These are phyloP conservation scores for Salvia splendens DNA, from an alignment of 257 asterid genomes.

Conservation along the genomic window DNA sequence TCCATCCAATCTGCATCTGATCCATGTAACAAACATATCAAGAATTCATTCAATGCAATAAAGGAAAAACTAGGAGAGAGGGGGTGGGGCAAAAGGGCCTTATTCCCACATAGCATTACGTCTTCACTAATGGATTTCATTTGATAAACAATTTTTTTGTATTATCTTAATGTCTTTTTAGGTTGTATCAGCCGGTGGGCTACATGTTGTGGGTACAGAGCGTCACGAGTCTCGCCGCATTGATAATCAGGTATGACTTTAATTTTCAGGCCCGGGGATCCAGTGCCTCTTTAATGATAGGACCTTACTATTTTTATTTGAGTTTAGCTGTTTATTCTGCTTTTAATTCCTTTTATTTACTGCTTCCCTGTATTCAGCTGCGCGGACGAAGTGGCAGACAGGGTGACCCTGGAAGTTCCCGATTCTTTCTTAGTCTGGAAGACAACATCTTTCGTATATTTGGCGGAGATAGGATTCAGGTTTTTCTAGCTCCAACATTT, in stretches of 20 bases:
- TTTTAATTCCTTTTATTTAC: constrained; percentile 30
- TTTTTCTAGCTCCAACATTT: constrained; percentile 30
- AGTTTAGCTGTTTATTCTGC: constrained; percentile 19
- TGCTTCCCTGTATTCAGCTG: constrained; percentile 55
- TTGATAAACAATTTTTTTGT: constrained; percentile 13
- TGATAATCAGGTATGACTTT: constrained; percentile 81
- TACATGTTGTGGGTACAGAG: constrained; percentile 97
- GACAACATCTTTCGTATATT: constrained; percentile 96
- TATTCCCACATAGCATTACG: constrained; percentile 17
- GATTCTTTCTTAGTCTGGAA: constrained; percentile 97
- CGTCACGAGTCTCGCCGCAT: constrained; percentile 99
- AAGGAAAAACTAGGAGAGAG: constrained; percentile 1
- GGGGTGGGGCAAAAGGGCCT: neutral
- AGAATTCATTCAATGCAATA: neutral
- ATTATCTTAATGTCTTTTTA: constrained; percentile 36
- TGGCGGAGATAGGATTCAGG: constrained; percentile 99
- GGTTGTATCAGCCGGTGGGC: constrained; percentile 96
- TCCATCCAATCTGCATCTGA: neutral
- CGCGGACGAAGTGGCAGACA: constrained; percentile 99
- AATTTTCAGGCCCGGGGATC: constrained; percentile 27
- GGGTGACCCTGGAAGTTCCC: constrained; percentile 99
- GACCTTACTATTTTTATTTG: constrained; percentile 15
- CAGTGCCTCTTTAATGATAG: constrained; percentile 18
- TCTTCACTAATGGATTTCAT: constrained; percentile 14
- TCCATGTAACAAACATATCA: neutral